Base-by-base conservation (phyloP, 257 asterid genomes). In the Schizonepeta tenuifolia region DNA sequence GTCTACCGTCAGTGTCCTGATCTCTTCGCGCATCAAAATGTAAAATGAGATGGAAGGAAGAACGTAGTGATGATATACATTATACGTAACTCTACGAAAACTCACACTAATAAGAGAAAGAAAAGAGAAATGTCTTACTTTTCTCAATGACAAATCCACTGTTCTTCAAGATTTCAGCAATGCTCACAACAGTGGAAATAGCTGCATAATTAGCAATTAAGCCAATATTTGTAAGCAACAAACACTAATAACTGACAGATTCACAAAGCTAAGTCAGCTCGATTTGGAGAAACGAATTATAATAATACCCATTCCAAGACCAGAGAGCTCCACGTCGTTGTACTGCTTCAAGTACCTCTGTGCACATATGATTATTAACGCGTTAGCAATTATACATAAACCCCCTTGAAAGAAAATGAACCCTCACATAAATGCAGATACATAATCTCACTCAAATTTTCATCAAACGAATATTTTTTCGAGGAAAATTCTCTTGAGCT, bases 91-190 rank as follows among this genome's bases (percentile, higher is more conserved):
- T 50, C 22, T 8, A 20, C 7, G 31, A 20, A 73, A 41, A 17
- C 3, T 9, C 14, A 1, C 0, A 61, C 10, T 4, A 31, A 12
- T 6, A 11, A 12, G 6, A 9, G 2, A 9, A 12, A 55, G 13
- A 40, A 36, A 68, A 21, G 36, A 6, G 36, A 36, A 53, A 53
- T 9, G 8, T 18, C 90, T 82, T 75, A 89, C 96, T 89, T 65
- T 75, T 89, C 78, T 55, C 62, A 55, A 12, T 12, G 17, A 35
- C 62, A 24, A 55, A 55, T 55, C 62, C 62, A 13, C 12, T 83
- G 88, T 89, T 87, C 88, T 89, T 89, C 13, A 89, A 53, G 71
- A 89, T 89, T 77, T 89, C 96, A 33, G 93, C 93, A 69, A 89
- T 80, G 15, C 88, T 84, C 43, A 89, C 96, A 65, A 89, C 96